Conservation (phyloP, 23 red algal genomes). For the Cyanidiococcus yangmingshanensis region DNA sequence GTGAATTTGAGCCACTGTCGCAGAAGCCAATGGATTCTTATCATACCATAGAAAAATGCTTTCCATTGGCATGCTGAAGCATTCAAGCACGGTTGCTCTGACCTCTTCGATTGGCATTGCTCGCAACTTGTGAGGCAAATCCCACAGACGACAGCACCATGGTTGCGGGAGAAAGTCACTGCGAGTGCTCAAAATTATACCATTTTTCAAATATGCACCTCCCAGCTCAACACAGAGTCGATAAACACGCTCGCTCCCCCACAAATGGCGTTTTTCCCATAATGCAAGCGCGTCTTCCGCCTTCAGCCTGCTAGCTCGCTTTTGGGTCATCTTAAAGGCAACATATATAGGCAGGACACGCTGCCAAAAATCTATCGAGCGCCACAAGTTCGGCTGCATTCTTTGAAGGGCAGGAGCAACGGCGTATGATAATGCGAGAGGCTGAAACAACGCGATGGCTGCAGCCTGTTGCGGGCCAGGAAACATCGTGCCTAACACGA, state of each 20-base stretch:
- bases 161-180: slow-evolving; percentile 64
- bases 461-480: slow-evolving; percentile 4
- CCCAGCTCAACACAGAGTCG: slow-evolving; percentile 67
- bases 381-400: slow-evolving; percentile 8
- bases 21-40: slow-evolving; percentile 46
- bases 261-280: slow-evolving; percentile 62
- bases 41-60: slow-evolving; percentile 58
- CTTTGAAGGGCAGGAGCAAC: neutral
- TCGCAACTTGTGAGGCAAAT: slow-evolving; percentile 56
- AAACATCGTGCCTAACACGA: neutral
- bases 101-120: slow-evolving; percentile 54
- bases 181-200: slow-evolving; percentile 57
- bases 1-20: slow-evolving; percentile 91
- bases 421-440: neutral
- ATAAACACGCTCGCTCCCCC: slow-evolving; percentile 71
- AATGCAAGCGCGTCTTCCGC: slow-evolving; percentile 23
- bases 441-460: slow-evolving; percentile 7
- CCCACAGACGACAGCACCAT: slow-evolving; percentile 55
- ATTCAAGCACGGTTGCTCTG: slow-evolving; percentile 32
- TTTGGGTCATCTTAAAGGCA: slow-evolving; percentile 59
- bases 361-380: slow-evolving; percentile 61
- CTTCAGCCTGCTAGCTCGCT: slow-evolving; percentile 20
- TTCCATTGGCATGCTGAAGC: slow-evolving; percentile 38
- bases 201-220: slow-evolving; percentile 90
- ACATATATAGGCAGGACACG: slow-evolving; percentile 70